Evolutionary conservation across 2,329 filamentous ascomycete species (phyloP), one percentile per base, ranked within the genome.

Genomic region (Fusarium subtropicale): DNA sequence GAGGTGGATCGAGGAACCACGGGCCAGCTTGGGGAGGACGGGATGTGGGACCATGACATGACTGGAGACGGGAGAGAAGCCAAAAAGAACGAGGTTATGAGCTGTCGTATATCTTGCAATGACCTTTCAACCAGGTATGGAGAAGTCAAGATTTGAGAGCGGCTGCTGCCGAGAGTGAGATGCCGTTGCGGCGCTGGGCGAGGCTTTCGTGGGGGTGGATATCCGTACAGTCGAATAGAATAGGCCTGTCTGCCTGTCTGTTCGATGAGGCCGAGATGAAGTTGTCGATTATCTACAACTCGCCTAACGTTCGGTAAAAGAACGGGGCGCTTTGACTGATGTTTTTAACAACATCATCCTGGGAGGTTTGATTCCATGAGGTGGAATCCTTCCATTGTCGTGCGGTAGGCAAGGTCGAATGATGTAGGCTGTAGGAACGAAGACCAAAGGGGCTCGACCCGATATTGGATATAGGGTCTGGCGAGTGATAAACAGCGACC

Each of bases 11-110:
- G 59, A 66, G 56, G 53, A 59, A 69, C 54, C 59, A 68, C 61
- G 64, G 69, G 72, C 69, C 64, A 60, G 54, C 50, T 74, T 72
- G 69, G 72, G 68, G 66, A 64, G 58, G 63, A 68, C 65, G 69
- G 73, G 69, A 66, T 74, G 73, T 75, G 73, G 73, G 69, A 71
- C 71, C 65, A 41, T 41, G 48, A 28, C 33, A 52, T 52, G 48
- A 39, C 31, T 74, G 65, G 69, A 65, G 68, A 68, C 56, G 34
- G 41, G 33, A 59, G 34, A 60, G 66, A 66, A 62, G 61, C 60
- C 61, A 42, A 64, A 71, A 66, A 60, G 66, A 62, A 60, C 57
- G 51, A 42, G 46, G 46, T 53, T 53, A 45, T 65, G 69, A 69
- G 64, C 56, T 64, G 59, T 62, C 46, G 45, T 61, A 42, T 54